A percentile compares a stretch with the other conserved stretches of the same genome.
phyloP scores from a whole-genome alignment of 768 basidiomycete species.

The Xerocomellus dryophilus region DNA sequence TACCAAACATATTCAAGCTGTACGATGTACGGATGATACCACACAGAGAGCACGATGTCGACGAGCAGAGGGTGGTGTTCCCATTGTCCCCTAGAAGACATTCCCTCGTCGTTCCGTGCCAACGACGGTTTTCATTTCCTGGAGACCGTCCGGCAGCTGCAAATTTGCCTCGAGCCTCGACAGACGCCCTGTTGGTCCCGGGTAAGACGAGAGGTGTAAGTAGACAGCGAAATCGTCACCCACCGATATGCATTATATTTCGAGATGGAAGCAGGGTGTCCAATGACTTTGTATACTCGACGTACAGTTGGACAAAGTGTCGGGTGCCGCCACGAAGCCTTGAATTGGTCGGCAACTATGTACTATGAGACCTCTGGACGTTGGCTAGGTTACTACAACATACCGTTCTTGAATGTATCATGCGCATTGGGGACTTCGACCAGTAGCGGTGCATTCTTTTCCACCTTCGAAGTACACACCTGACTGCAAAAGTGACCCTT shows the following conservation, averaged over 20 bases:
- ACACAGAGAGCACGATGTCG: constrained; percentile 58
- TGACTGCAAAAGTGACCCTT: constrained; percentile 63
- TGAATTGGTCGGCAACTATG: constrained; percentile 64
- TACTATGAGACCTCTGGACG: not conserved
- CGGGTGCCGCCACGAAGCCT: constrained; percentile 63
- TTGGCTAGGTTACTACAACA: constrained; percentile 15
- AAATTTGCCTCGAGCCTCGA: constrained; percentile 63
- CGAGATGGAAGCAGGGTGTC: constrained; percentile 45
- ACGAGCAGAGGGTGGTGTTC: constrained; percentile 47
- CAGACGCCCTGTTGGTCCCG: constrained; percentile 39
- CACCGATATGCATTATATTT: constrained; percentile 64
- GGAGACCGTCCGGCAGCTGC: constrained; percentile 48
- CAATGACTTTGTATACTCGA: constrained; percentile 62
- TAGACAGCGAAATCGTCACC: constrained; percentile 7
- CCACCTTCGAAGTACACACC: constrained; percentile 52
- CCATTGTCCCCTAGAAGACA: constrained; percentile 66
- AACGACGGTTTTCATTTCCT: constrained; percentile 72
- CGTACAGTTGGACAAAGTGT: constrained; percentile 56
- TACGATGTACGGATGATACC: constrained; percentile 63
- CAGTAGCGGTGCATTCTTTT: constrained; percentile 52
- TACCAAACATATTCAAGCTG: constrained; percentile 59
- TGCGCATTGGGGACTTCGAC: constrained; percentile 60
- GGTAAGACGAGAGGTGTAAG: not conserved
- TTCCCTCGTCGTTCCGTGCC: constrained; percentile 70
- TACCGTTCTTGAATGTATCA: constrained; percentile 64